Base-by-base conservation (phyloP, 371 early-diverging fungal species). In the Encephalitozoon hellem region DNA sequence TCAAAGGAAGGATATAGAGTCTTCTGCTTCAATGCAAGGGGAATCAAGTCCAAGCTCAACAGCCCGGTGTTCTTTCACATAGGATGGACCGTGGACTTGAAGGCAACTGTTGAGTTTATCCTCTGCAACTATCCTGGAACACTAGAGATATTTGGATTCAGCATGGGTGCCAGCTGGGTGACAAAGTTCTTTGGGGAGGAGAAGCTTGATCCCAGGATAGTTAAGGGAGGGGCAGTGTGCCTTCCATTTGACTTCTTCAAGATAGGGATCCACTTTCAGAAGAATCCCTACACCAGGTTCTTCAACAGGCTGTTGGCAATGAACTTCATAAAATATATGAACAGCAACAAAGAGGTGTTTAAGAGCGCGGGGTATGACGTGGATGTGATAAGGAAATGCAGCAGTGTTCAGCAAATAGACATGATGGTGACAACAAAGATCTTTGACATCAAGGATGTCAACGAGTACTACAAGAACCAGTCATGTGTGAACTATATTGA, bases 231-330 rank as follows among this genome's bases (percentile, higher is more conserved):
- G 43, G 80, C 74, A 4, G 74, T 84, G 23, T 84, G 81, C 34
- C 67, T 73, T 38, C 84, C 84, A 2, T 84, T 84, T 77, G 80
- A 84, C 69, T 84, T 84, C 74, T 72, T 67, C 26, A 55, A 77
- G 28, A 34, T 83, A 11, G 51, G 74, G n/a, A 28, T 67, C 49
- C 53, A 81, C 42, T 68, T 69, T 23, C 70, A 69, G 64, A 67
- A 68, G 66, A 72, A 70, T 32, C 63, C 77, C 11, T 70, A 63
- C 54, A 75, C 52, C 47, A 69, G 76, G 49, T 65, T 83, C 34
- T 70, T 77, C 30, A 78, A 78, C 64, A 64, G 65, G 59, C 30
- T 49, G 2, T 49, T 84, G 41, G 74, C 81, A n/a, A 68, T 47
- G 6, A 76, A 82, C n/a, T 80, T 76, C 32, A 64, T 72, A 55